Conservation (phyloP, 345 rosid genomes). For the Erysimum cheiranthoides region DNA sequence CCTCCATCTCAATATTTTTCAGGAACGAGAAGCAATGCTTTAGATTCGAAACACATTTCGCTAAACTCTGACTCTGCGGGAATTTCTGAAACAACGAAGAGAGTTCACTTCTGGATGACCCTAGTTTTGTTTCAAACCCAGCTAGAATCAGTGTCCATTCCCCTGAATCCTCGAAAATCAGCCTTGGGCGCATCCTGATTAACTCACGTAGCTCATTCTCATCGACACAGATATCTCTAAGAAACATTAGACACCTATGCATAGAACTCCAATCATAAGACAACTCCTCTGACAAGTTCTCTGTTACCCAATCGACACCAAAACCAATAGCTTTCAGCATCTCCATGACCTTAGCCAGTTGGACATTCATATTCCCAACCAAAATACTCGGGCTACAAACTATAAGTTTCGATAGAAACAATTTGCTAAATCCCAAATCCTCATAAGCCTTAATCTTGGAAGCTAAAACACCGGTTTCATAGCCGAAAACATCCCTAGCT, state of each 20-base stretch:
- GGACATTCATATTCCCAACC: conserved; percentile 54
- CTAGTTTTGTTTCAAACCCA: conserved; percentile 66
- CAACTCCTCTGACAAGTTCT: conserved; percentile 46
- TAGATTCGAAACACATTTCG: conserved; percentile 61
- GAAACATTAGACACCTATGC: conserved; percentile 50
- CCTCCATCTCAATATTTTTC: conserved; percentile 65
- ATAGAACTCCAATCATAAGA: conserved; percentile 64
- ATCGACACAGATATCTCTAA: conserved; percentile 43
- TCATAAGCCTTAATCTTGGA: conserved; percentile 65
- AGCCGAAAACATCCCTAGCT: conserved; percentile 59
- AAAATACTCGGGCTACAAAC: conserved; percentile 58
- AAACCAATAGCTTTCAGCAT: conserved; percentile 56
- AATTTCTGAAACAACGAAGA: conserved; percentile 55
- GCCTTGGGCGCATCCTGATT: conserved; percentile 55
- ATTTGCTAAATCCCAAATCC: conserved; percentile 58
- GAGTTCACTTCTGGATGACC: conserved; percentile 52
- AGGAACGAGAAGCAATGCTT: conserved; percentile 59
- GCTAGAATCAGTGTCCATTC: conserved; percentile 52
- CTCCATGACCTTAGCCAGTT: conserved; percentile 55
- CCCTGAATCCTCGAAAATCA: conserved; percentile 69
- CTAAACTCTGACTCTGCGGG: conserved; percentile 50
- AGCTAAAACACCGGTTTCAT: conserved; percentile 55
- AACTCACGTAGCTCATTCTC: conserved; percentile 50
- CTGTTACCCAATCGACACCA: conserved; percentile 56
- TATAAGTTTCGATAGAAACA: conserved; percentile 51